Conservation (phyloP, 1,284 basidiomycete genomes). For the Tausonia pullulans region DNA sequence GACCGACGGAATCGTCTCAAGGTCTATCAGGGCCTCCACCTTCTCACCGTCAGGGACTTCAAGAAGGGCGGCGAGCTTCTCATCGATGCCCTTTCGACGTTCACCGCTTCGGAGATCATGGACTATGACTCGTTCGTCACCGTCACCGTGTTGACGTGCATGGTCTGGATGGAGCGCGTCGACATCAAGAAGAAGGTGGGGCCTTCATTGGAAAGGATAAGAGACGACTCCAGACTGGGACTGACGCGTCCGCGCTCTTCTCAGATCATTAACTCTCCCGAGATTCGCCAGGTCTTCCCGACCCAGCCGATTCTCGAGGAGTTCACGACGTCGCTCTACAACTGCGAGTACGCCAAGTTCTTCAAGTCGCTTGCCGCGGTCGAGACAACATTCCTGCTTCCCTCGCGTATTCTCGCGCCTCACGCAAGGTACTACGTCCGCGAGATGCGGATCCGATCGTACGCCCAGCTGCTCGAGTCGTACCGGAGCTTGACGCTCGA, state of each 20-base stretch:
- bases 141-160: slow-evolving; percentile 69
- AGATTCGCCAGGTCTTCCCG: slow-evolving; percentile 37
- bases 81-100: slow-evolving; percentile 83
- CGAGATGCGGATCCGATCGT: slow-evolving; percentile 94
- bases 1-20: slow-evolving; percentile 92
- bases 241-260: not conserved
- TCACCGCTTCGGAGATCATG: slow-evolving; percentile 83
- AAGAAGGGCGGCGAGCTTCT: slow-evolving; percentile 66
- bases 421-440: slow-evolving; percentile 87
- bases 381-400: slow-evolving; percentile 74
- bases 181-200: slow-evolving; percentile 87
- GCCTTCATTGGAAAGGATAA: not conserved
- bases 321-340: slow-evolving; percentile 56
- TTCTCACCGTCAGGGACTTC: slow-evolving; percentile 66
- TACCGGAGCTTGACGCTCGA: slow-evolving; percentile 85
- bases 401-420: slow-evolving; percentile 71
- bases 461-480: slow-evolving; percentile 79
- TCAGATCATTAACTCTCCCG: slow-evolving; percentile 24
- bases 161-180: slow-evolving; percentile 65
- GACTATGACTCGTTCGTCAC: slow-evolving; percentile 86
- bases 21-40: slow-evolving; percentile 82
- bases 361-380: slow-evolving; percentile 82
- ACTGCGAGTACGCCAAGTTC: slow-evolving; percentile 89
- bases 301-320: slow-evolving; percentile 38
- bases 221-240: not conserved